Evolutionary conservation across 176 grass and related monocot genomes (phyloP).

Genomic region (Oryza meridionalis): DNA sequence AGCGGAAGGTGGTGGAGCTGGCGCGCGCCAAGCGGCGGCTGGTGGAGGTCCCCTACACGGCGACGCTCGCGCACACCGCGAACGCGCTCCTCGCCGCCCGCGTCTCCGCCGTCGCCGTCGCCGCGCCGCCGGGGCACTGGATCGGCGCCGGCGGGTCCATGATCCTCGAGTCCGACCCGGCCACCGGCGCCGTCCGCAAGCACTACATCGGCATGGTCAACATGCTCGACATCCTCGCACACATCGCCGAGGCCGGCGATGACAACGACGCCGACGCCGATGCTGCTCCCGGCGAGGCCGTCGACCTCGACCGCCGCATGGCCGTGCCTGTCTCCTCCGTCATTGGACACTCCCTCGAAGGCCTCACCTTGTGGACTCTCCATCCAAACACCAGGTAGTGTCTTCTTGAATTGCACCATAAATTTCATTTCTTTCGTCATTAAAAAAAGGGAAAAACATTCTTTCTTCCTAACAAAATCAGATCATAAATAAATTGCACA

Average conservation of each 20-base stretch:
- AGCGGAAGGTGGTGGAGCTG: constrained; percentile 62
- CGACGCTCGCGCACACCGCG: constrained; percentile 69
- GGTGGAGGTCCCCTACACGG: constrained; percentile 87
- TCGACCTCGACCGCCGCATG: constrained; percentile 57
- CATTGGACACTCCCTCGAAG: constrained; percentile 79
- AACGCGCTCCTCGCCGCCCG: constrained; percentile 66
- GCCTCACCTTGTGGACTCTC: constrained; percentile 85
- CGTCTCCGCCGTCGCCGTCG: constrained; percentile 67
- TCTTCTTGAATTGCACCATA: background rate
- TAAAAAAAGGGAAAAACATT: background rate
- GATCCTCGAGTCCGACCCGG: constrained; percentile 86
- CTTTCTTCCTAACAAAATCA: background rate
- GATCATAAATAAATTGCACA: background rate
- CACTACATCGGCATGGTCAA: constrained; percentile 97
- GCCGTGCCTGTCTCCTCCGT: constrained; percentile 73
- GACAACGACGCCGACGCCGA: background rate
- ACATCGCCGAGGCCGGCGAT: constrained; percentile 59
- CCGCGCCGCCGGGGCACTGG: constrained; percentile 80
- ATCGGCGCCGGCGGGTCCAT: constrained; percentile 85
- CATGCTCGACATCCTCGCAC: constrained; percentile 80
- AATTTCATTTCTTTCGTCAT: background rate
- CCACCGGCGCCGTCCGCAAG: constrained; percentile 80
- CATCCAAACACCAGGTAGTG: constrained; percentile 69
- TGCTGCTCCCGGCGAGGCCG: background rate
- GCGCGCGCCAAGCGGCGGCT: constrained; percentile 65